phyloP scores from a whole-genome alignment of 768 basidiomycete species.

The Lentinula lateritia region DNA sequence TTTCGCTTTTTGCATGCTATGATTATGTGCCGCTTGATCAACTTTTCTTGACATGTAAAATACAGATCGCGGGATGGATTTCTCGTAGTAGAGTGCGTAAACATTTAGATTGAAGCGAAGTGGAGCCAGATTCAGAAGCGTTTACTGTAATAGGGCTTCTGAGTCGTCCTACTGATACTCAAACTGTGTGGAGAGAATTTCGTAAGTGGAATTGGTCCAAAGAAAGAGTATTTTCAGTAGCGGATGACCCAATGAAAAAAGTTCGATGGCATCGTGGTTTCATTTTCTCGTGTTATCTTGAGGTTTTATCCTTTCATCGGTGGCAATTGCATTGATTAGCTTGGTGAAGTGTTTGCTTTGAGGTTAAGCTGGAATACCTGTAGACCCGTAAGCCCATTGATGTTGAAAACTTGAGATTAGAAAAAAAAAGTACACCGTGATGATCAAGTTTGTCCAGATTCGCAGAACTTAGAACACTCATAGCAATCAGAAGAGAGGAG shows the following conservation, averaged over 20 bases:
- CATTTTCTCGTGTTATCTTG: background rate
- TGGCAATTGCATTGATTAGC: background rate
- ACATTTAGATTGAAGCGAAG: background rate
- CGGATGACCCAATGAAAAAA: constrained; percentile 1
- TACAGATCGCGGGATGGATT: background rate
- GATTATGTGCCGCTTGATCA: background rate
- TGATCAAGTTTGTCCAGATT: too few relatives aligned
- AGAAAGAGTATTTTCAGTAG: background rate
- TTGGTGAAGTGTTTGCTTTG: background rate
- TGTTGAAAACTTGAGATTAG: background rate
- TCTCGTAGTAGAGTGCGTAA: background rate
- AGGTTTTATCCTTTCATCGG: background rate
- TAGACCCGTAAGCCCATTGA: too few relatives aligned
- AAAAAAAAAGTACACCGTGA: too few relatives aligned
- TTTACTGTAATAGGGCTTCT: background rate
- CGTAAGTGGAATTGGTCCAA: background rate
- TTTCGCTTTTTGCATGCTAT: background rate
- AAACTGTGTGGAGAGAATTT: background rate
- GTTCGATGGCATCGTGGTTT: constrained; percentile 3
- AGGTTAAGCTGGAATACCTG: background rate
- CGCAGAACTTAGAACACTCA: too few relatives aligned
- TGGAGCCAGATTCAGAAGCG: background rate
- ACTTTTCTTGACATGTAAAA: constrained; percentile 2
- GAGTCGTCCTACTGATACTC: background rate
- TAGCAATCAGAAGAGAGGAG: background rate